Conservation (phyloP, 202 grass and related monocot species). For the Elaeis oleifera region DNA sequence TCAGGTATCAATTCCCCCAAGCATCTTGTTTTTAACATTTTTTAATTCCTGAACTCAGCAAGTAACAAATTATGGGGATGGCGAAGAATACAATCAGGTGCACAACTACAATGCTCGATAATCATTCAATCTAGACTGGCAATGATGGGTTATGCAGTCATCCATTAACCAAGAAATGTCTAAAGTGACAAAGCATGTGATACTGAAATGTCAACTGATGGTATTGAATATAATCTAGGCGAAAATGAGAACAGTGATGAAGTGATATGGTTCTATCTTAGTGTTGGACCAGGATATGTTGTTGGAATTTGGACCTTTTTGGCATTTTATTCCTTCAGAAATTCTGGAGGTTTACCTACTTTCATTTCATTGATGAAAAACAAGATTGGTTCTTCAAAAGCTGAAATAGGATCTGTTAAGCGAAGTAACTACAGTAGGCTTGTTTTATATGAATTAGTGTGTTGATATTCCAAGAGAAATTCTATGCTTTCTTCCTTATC, state of each 20-base stretch:
- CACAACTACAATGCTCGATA: neutral
- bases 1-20: constrained; percentile 23
- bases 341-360: constrained; percentile 19
- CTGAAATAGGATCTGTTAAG: too few relatives aligned
- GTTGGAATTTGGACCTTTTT: constrained; percentile 12
- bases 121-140: constrained; percentile 5
- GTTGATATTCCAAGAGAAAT: too few relatives aligned
- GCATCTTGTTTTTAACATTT: neutral
- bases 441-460: too few relatives aligned
- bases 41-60: constrained; percentile 19
- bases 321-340: constrained; percentile 10
- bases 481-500: too few relatives aligned
- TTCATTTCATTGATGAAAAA: neutral
- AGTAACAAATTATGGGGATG: constrained; percentile 34
- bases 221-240: neutral
- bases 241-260: too few relatives aligned
- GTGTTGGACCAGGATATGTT: neutral
- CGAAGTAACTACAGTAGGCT: too few relatives aligned
- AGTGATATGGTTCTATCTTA: neutral
- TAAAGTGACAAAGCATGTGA: neutral
- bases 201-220: neutral
- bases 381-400: neutral
- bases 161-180: constrained; percentile 12
- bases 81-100: neutral
- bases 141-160: constrained; percentile 23